Evolutionary conservation across 257 asterid genomes (phyloP).

Genomic region (Eustoma russellianum): DNA sequence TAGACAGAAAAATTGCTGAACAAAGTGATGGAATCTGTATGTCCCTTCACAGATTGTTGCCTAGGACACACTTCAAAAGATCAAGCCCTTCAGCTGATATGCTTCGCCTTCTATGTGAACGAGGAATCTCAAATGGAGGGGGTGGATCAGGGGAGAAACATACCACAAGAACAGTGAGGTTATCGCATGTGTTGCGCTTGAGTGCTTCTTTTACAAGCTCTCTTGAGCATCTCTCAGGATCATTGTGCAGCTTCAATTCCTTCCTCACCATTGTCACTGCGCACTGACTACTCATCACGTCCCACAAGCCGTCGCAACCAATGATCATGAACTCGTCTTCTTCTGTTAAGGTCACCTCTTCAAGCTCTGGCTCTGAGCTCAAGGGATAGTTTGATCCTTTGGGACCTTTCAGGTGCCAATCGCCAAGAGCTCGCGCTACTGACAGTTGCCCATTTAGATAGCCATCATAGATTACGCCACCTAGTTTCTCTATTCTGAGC

Average conservation of each 20-base stretch:
- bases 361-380: conserved; percentile 73
- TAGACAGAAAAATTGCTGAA: no score
- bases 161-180: conserved; percentile 27
- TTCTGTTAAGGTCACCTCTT: conserved; percentile 49
- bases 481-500: conserved; percentile 63
- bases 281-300: conserved; percentile 85
- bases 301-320: conserved; percentile 92
- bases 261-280: conserved; percentile 80
- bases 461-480: conserved; percentile 74
- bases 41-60: conserved; percentile 18
- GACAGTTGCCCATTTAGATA: conserved; percentile 87
- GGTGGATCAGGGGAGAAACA: conserved; percentile 42
- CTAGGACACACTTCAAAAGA: conserved; percentile 35
- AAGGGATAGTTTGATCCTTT: conserved; percentile 56
- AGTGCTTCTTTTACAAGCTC: conserved; percentile 52
- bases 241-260: conserved; percentile 71
- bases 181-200: conserved; percentile 34
- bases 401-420: conserved; percentile 87
- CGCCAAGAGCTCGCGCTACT: conserved; percentile 83
- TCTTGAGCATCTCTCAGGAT: conserved; percentile 58
- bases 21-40: no score
- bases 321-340: conserved; percentile 85
- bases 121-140: conserved; percentile 31
- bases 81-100: conserved; percentile 45
- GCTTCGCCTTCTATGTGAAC: conserved; percentile 31